These are phyloP conservation scores for Monilinia laxa DNA, from an alignment of 2,329 filamentous ascomycete genomes.

Conservation along the genomic window DNA sequence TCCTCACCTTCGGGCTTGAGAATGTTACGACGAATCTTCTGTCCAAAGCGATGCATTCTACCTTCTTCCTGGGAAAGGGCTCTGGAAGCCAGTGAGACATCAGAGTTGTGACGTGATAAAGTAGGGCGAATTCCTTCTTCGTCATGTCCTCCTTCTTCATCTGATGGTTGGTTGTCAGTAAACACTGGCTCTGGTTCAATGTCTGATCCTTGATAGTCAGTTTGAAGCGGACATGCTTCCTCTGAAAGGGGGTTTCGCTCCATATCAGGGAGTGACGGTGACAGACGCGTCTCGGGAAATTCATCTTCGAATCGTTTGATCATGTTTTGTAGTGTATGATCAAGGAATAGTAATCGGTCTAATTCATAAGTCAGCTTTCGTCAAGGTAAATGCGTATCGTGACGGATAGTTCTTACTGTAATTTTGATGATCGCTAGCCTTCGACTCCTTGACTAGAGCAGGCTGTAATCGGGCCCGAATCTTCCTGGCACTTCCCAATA, in stretches of 20 bases:
- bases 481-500: slow-evolving; percentile 84
- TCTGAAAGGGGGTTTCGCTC: neutral
- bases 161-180: slow-evolving; percentile 39
- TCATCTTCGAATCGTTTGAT: slow-evolving; percentile 96
- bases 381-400: neutral
- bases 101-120: slow-evolving; percentile 60
- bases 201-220: slow-evolving; percentile 30
- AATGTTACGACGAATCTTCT: slow-evolving; percentile 64
- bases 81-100: slow-evolving; percentile 66
- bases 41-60: slow-evolving; percentile 66
- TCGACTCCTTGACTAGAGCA: slow-evolving; percentile 73
- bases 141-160: slow-evolving; percentile 43
- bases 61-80: slow-evolving; percentile 68
- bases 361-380: slow-evolving; percentile 10
- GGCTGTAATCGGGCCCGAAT: slow-evolving; percentile 82
- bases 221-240: slow-evolving; percentile 22
- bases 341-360: slow-evolving; percentile 81
- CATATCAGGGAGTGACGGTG: slow-evolving; percentile 29
- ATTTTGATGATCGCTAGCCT: slow-evolving; percentile 68
- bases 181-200: slow-evolving; percentile 31
- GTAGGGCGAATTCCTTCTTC: slow-evolving; percentile 44
- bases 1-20: slow-evolving; percentile 45
- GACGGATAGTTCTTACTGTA: slow-evolving; percentile 60
- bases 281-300: slow-evolving; percentile 77
- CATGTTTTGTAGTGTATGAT: slow-evolving; percentile 83